These are phyloP conservation scores for Silene uniflora DNA, from an alignment of 148 eudicot species.

Conservation along the genomic window DNA sequence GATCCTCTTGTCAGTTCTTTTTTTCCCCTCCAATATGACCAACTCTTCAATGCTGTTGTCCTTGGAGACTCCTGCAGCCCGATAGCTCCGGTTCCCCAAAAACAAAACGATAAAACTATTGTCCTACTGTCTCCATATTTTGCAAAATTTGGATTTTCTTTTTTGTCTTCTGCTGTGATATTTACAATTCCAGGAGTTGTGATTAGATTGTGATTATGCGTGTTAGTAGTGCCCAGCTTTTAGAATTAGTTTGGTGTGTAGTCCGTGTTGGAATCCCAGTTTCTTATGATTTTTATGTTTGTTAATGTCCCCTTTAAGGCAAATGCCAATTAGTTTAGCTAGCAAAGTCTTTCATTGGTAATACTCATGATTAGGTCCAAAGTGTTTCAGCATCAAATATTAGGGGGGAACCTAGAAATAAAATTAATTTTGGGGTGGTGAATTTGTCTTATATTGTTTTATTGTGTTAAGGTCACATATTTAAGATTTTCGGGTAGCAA, in stretches of 20 bases:
- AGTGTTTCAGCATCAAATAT: not conserved
- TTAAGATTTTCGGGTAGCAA: no score
- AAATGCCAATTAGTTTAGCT: not conserved
- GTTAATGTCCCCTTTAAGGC: not conserved
- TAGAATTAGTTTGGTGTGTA: not conserved
- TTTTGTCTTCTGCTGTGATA: not conserved
- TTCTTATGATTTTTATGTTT: not conserved
- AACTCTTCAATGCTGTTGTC: not conserved
- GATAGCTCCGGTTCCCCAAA: no score
- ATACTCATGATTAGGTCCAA: not conserved
- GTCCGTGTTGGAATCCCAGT: not conserved
- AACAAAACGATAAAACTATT: not conserved
- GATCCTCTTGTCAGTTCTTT: not conserved
- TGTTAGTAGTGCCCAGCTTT: not conserved
- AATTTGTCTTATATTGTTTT: no score
- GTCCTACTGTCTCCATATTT: not conserved
- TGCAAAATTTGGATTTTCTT: not conserved
- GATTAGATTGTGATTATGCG: no score
- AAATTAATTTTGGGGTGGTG: no score
- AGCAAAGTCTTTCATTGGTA: no score
- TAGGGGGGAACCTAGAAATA: no score
- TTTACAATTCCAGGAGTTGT: no score
- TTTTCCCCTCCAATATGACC: not conserved
- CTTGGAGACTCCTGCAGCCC: not conserved
- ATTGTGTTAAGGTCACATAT: no score